A percentile compares a stretch with the other conserved stretches of the same genome.
Evolutionary conservation across 108 stramenopile species (phyloP).

Genomic region (Cyclostephanos invisitatus): DNA sequence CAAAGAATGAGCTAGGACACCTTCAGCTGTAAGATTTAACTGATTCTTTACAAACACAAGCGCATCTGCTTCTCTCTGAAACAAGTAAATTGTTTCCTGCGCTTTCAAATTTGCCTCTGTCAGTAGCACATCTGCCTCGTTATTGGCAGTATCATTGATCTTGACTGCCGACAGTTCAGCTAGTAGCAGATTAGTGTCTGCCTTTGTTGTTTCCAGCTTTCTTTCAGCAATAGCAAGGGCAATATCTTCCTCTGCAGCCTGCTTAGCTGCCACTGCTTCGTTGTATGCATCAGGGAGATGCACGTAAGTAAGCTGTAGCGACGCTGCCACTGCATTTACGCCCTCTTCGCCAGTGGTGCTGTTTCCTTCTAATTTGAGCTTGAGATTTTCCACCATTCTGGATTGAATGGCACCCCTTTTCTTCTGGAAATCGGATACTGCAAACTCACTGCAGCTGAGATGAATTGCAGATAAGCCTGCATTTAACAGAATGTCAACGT

Average conservation of each 20-base stretch:
- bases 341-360: conserved; percentile 15
- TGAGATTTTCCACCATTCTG: conserved; percentile 15
- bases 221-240: conserved; percentile 46
- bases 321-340: conserved; percentile 15
- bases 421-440: conserved; percentile 36
- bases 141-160: conserved; percentile 48
- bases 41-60: conserved; percentile 38
- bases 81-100: conserved; percentile 48
- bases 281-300: conserved; percentile 45
- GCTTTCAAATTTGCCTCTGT: conserved; percentile 54
- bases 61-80: conserved; percentile 49
- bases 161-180: conserved; percentile 51
- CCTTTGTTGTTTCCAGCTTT: conserved; percentile 54
- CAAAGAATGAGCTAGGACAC: conserved; percentile 49
- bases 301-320: conserved; percentile 41
- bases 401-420: conserved; percentile 49
- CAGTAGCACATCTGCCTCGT: conserved; percentile 44
- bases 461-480: conserved; percentile 36
- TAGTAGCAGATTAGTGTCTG: conserved; percentile 39
- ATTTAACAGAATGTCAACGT: not conserved
- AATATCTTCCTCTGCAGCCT: conserved; percentile 59
- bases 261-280: conserved; percentile 50
- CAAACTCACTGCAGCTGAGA: conserved; percentile 48
- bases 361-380: conserved; percentile 20
- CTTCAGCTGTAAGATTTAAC: conserved; percentile 49